Evolutionary conservation across 1,284 basidiomycete genomes (phyloP).

Genomic region (Anthracocystis walkeri): DNA sequence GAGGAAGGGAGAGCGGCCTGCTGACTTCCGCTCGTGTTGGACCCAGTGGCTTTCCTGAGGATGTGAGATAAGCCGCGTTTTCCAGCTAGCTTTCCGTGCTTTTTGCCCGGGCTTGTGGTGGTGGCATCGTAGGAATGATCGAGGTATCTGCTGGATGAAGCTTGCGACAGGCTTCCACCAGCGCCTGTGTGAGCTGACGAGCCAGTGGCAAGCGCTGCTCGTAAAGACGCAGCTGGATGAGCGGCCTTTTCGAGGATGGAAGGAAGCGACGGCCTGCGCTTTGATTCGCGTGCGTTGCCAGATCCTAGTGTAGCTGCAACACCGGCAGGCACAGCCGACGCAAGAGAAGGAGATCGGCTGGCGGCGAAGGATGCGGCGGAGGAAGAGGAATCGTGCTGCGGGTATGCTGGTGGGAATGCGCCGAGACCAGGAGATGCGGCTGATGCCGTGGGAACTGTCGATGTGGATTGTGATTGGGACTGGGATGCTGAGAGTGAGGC

Average conservation of each 20-base stretch:
- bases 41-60: constrained; percentile 51
- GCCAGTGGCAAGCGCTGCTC: constrained; percentile 47
- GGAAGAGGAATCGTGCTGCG: neutral
- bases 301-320: constrained; percentile 4
- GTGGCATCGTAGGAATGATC: constrained; percentile 28
- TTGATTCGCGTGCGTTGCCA: constrained; percentile 32
- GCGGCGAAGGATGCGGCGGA: neutral
- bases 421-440: constrained; percentile 4
- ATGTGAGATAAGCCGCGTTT: constrained; percentile 60
- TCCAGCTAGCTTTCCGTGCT: constrained; percentile 29
- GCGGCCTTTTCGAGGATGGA: constrained; percentile 62
- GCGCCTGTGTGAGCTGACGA: constrained; percentile 20
- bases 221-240: constrained; percentile 59
- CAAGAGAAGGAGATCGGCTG: constrained; percentile 14
- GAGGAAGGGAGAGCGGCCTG: constrained; percentile 15
- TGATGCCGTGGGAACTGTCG: neutral
- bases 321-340: constrained; percentile 7
- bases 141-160: constrained; percentile 14
- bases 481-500: constrained; percentile 20
- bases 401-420: constrained; percentile 3
- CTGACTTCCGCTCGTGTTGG: constrained; percentile 5
- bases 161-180: constrained; percentile 20
- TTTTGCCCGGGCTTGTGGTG: constrained; percentile 37
- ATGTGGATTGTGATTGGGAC: constrained; percentile 7
- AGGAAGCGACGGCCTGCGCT: constrained; percentile 58